Conservation (phyloP, 164 flowering plant species). For the Warburgia ugandensis region DNA sequence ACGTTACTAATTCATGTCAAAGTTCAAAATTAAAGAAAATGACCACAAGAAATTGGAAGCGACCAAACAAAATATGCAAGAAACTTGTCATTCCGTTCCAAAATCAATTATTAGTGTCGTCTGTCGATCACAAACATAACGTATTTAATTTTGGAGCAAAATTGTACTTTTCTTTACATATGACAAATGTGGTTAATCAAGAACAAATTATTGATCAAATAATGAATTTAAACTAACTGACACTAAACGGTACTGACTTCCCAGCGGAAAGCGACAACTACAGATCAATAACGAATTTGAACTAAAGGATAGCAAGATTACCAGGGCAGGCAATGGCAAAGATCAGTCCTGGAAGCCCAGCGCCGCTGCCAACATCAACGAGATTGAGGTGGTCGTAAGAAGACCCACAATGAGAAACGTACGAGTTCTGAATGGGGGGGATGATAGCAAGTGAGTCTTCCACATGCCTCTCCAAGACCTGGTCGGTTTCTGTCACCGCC, state of each 20-base stretch:
- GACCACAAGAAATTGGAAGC: too few species aligned
- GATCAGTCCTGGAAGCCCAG: conserved; percentile 86
- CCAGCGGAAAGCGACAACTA: not conserved
- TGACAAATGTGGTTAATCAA: too few species aligned
- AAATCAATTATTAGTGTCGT: too few species aligned
- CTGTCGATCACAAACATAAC: too few species aligned
- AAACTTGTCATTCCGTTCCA: too few species aligned
- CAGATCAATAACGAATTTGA: not conserved
- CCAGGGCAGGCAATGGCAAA: conserved; percentile 86
- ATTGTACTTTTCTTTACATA: too few species aligned
- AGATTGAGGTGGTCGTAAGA: conserved; percentile 40
- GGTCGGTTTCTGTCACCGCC: conserved; percentile 46
- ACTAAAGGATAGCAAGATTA: conserved; percentile 10
- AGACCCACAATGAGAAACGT: conserved; percentile 31
- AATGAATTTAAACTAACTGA: too few species aligned
- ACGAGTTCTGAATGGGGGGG: conserved; percentile 47
- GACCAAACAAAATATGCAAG: too few species aligned
- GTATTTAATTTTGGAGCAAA: too few species aligned
- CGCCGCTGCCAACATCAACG: conserved; percentile 80
- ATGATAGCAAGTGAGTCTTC: conserved; percentile 82
- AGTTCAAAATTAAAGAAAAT: not conserved
- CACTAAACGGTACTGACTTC: too few species aligned
- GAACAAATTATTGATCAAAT: too few species aligned
- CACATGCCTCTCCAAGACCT: conserved; percentile 84
- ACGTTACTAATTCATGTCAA: not conserved